Percentiles rank a stretch among this genome's conserved stretches.
phyloP scores from a whole-genome alignment of 2,329 filamentous ascomycete genomes.

The Penicillium sp. region DNA sequence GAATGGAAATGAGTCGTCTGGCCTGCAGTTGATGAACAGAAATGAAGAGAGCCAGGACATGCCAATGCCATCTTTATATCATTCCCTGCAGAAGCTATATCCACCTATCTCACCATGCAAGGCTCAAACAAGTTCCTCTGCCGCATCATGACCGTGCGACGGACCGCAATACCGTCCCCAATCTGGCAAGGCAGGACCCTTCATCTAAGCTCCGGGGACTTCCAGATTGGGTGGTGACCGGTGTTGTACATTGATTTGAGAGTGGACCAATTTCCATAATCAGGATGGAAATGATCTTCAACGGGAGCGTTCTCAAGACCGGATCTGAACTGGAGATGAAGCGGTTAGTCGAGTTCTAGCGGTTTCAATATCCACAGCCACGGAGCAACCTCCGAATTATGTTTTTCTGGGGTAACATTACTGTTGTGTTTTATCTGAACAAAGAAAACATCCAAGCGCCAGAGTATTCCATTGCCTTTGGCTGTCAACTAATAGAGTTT shows the following conservation, averaged over 20 bases:
- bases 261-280: conserved; percentile 17
- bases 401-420: conserved; percentile 4
- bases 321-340: conserved; percentile 1
- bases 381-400: conserved; percentile 16
- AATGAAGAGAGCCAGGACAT: neutral
- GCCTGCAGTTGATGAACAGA: conserved; percentile 29
- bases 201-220: conserved; percentile 12
- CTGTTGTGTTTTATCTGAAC: neutral
- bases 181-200: conserved; percentile 18
- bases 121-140: conserved; percentile 7
- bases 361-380: conserved; percentile 14
- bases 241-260: conserved; percentile 18
- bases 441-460: neutral
- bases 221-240: conserved; percentile 18
- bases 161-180: conserved; percentile 23
- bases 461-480: neutral
- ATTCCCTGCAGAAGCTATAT: neutral
- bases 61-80: conserved; percentile 23
- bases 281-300: conserved; percentile 24
- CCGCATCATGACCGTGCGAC: conserved; percentile 11
- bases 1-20: conserved; percentile 25
- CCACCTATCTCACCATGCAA: conserved; percentile 1
- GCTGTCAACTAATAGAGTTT: neutral
- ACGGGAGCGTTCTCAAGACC: conserved; percentile 4
- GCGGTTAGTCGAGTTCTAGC: conserved; percentile 7